Conservation (phyloP, 192 early-diverging fungal genomes). For the Gaertneriomyces sp. region DNA sequence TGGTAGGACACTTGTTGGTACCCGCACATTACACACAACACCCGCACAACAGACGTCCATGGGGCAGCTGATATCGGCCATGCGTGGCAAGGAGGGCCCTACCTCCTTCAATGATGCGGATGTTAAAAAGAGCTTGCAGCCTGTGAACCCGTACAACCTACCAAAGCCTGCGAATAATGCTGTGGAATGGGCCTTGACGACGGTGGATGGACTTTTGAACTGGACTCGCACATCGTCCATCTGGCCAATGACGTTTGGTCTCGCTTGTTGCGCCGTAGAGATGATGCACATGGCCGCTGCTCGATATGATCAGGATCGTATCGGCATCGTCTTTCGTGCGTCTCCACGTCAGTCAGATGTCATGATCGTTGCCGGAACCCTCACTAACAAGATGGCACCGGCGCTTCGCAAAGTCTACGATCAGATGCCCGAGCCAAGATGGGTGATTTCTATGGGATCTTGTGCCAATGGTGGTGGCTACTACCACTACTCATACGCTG, state of each 20-base stretch:
- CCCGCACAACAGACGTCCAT: conserved; percentile 10
- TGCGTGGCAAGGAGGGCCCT: conserved; percentile 17
- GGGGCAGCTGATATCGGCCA: conserved; percentile 11
- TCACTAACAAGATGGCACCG: conserved; percentile 99
- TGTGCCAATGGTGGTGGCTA: conserved; percentile 97
- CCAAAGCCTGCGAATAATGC: conserved; percentile 45
- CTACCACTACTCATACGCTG: conserved; percentile 97
- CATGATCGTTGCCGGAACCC: conserved; percentile 98
- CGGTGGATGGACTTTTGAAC: conserved; percentile 87
- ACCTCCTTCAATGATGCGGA: conserved; percentile 20
- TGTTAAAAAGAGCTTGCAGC: conserved; percentile 20
- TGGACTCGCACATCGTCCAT: conserved; percentile 91
- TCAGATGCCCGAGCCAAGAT: conserved; percentile 95
- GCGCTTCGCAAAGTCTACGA: conserved; percentile 72
- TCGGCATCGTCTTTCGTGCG: conserved; percentile 96
- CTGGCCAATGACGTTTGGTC: conserved; percentile 75
- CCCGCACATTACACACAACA: conserved; percentile 10
- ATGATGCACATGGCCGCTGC: conserved; percentile 97
- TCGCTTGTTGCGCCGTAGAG: conserved; percentile 96
- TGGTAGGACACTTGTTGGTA: no score
- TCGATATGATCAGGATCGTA: conserved; percentile 95
- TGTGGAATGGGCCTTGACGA: conserved; percentile 70
- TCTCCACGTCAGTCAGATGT: conserved; percentile 96
- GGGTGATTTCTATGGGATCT: conserved; percentile 99
- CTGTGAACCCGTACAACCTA: conserved; percentile 52